phyloP scores from a whole-genome alignment of 2,329 filamentous ascomycete genomes.

The Paraphoma sp. region DNA sequence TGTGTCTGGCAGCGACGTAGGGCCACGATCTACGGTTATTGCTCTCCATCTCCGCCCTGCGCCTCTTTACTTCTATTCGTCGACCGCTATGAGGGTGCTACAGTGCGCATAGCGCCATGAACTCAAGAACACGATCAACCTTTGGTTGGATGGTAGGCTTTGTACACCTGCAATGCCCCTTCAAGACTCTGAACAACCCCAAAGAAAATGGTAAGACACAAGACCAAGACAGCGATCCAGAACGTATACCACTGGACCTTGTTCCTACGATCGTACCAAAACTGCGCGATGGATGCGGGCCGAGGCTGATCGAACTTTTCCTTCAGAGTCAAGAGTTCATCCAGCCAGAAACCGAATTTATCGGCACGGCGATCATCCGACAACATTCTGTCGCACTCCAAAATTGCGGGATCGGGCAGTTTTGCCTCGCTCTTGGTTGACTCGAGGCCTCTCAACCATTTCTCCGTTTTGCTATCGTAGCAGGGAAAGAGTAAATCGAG shows the following conservation, averaged over 20 bases:
- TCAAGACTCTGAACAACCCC: constrained; percentile 52
- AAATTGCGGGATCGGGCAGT: constrained; percentile 1
- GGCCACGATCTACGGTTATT: no score
- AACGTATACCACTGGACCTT: constrained; percentile 54
- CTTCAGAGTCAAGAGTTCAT: constrained; percentile 52
- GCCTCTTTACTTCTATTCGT: no score
- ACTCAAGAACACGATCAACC: background rate
- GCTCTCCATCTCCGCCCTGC: no score
- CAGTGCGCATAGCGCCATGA: no score
- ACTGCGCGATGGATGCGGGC: constrained; percentile 47
- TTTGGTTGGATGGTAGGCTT: constrained; percentile 14
- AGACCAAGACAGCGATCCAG: constrained; percentile 49
- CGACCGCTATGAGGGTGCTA: no score
- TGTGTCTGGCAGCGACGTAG: no score
- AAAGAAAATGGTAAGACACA: constrained; percentile 40
- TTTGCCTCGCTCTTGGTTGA: background rate
- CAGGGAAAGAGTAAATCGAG: constrained; percentile 18
- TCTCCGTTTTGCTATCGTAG: background rate
- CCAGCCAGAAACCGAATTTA: constrained; percentile 49
- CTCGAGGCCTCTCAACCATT: background rate
- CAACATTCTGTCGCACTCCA: constrained; percentile 35
- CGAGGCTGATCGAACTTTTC: constrained; percentile 23
- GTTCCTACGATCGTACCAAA: constrained; percentile 52
- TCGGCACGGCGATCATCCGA: constrained; percentile 34
- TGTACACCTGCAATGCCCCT: constrained; percentile 50